These are phyloP conservation scores for Barbarea vulgaris DNA, from an alignment of 345 rosid species.

Conservation along the genomic window DNA sequence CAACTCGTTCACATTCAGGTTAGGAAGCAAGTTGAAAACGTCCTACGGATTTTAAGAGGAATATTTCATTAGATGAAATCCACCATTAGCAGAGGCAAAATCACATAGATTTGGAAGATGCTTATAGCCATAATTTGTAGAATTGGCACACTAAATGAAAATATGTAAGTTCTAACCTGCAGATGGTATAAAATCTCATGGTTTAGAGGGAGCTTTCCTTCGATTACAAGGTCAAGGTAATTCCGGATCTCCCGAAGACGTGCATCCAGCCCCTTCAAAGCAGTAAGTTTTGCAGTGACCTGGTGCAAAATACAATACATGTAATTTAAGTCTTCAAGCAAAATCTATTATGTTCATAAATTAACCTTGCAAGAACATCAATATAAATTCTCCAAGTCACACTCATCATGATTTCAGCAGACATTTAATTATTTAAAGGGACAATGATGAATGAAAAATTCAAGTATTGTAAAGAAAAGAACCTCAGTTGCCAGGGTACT, in stretches of 20 bases:
- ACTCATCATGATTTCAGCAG: neutral
- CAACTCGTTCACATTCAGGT: constrained; percentile 72
- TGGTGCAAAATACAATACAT: constrained; percentile 19
- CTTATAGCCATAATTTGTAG: neutral
- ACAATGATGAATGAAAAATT: neutral
- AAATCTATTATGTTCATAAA: constrained; percentile 2
- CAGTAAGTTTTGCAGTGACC: constrained; percentile 80
- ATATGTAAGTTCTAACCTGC: constrained; percentile 52
- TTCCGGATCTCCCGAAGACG: constrained; percentile 66
- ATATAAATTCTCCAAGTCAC: neutral
- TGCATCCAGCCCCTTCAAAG: constrained; percentile 83
- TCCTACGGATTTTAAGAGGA: constrained; percentile 49
- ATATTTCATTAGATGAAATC: constrained; percentile 1
- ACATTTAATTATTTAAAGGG: neutral
- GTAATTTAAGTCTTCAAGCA: neutral
- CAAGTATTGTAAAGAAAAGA: constrained; percentile 6
- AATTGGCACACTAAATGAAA: neutral
- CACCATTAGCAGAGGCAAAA: neutral
- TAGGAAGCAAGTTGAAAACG: constrained; percentile 90
- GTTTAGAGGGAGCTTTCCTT: constrained; percentile 82
- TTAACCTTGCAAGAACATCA: neutral
- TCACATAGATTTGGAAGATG: neutral
- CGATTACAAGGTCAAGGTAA: constrained; percentile 81
- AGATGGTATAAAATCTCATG: constrained; percentile 85
- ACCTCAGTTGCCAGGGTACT: constrained; percentile 92